A percentile compares a stretch with the other conserved stretches of the same genome.
Conservation (phyloP, 176 grass and related monocot genomes). For the Eleusine indica region DNA sequence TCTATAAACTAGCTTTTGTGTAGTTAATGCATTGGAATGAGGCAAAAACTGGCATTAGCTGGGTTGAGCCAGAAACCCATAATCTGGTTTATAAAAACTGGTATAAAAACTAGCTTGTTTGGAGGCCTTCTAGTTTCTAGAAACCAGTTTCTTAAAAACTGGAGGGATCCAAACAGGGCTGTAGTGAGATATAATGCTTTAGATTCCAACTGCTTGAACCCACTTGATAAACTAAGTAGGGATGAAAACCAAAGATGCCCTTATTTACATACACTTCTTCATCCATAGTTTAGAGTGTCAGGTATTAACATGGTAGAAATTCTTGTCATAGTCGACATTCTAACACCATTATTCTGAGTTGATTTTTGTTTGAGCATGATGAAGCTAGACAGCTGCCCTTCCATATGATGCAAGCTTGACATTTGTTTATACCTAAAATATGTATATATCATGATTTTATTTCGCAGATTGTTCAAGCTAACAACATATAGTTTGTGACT, state of each 20-base stretch:
- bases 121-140: no score
- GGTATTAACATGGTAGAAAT: background rate
- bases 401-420: background rate
- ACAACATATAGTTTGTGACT: background rate
- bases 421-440: slow-evolving; percentile 27
- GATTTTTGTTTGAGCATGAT: background rate
- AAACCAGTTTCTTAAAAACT: no score
- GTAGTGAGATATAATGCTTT: background rate
- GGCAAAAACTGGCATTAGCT: no score
- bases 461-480: background rate
- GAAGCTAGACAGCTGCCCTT: background rate
- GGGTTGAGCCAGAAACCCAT: no score
- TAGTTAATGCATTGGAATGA: no score
- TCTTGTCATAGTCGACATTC: background rate
- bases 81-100: no score
- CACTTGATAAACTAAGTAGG: background rate
- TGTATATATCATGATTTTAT: slow-evolving; percentile 1
- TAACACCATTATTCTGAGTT: background rate
- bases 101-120: no score
- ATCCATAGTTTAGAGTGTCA: background rate
- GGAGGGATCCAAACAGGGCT: no score
- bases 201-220: background rate
- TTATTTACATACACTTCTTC: background rate
- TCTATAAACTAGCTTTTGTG: no score
- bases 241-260: background rate